Conservation (phyloP, 1,139 yeast species). For the Taphrina pruni region DNA sequence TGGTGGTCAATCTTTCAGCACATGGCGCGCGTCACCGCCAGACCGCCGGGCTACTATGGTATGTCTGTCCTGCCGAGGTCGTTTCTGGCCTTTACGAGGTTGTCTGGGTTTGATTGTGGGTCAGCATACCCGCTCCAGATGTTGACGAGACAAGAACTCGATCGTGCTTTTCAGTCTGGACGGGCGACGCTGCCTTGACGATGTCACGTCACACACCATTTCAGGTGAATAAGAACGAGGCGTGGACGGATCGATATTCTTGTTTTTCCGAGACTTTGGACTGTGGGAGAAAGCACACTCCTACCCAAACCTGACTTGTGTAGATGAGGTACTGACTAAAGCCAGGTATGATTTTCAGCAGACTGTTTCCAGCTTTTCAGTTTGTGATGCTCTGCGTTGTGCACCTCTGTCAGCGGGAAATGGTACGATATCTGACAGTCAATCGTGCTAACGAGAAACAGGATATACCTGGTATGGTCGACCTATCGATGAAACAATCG, state of each 20-base stretch:
- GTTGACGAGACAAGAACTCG: conserved; percentile 22
- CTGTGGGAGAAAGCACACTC: background rate
- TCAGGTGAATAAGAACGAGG: too few relatives aligned
- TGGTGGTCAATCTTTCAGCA: conserved; percentile 19
- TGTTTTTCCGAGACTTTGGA: too few relatives aligned
- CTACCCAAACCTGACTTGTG: background rate
- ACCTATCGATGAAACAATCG: background rate
- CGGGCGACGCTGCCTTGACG: conserved; percentile 12
- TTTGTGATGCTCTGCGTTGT: background rate
- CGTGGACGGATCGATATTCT: too few relatives aligned
- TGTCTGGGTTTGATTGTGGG: conserved; percentile 21
- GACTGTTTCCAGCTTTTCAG: conserved; percentile 2
- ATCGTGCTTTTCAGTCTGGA: conserved; percentile 3
- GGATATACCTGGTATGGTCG: conserved; percentile 16
- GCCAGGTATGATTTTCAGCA: conserved; percentile 2
- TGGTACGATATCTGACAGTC: background rate
- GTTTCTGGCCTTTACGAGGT: conserved; percentile 22
- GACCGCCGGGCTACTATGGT: conserved; percentile 29
- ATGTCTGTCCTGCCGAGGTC: conserved; percentile 12
- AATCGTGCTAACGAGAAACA: background rate
- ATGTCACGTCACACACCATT: too few relatives aligned
- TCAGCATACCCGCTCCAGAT: conserved; percentile 14
- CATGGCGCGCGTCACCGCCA: conserved; percentile 9
- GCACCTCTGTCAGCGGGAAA: background rate
- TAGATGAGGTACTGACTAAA: conserved; percentile 3